Evolutionary conservation across 2,329 filamentous ascomycete species (phyloP), one percentile per base, ranked within the genome.

Genomic region (Penicillium sp.): DNA sequence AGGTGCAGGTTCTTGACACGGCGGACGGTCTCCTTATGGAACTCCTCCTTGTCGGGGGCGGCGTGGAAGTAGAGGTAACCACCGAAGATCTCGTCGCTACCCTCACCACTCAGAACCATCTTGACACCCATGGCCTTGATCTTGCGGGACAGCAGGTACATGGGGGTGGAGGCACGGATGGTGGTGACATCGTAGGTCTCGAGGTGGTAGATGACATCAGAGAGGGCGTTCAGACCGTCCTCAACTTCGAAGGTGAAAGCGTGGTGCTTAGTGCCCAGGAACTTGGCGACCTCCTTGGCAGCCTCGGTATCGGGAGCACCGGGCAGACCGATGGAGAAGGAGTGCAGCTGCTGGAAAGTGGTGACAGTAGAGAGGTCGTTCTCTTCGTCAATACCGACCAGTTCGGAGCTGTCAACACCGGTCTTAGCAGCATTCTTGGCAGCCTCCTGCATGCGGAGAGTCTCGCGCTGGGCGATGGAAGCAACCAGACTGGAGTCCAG

Each of bases 51-150:
- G 84, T 92, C 86, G 24, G 95, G 95, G 2, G 95, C 95, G 64
- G 90, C 91, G 80, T 97, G 93, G 88, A 99, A 99, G 85, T 99
- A 99, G 22, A 99, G 88, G 80, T 99, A 99, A 57, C 95, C 95
- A 66, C 95, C 95, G 71, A 98, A 98, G 77, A 97, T 97, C 82
- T 99, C 95, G 79, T 99, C 95, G 74, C 91, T 95, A 54, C 95
- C 95, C 82, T 99, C 95, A 65, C 95, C 95, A 73, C 91, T 96
- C 65, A 99, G 86, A 60, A 99, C 95, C 95, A 99, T 99, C 88
- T 99, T 99, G 76, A 99, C 91, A 67, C 95, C 95, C 89, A 97
- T 94, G 38, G 93, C 95, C 86, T 99, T 99, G 85, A 99, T 99
- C 85, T 99, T 99, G 78, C 96, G 89, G 65, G 92, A 95, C 53